phyloP scores from a whole-genome alignment of 2,329 filamentous ascomycete species.

The Colletotrichum acutatum region DNA sequence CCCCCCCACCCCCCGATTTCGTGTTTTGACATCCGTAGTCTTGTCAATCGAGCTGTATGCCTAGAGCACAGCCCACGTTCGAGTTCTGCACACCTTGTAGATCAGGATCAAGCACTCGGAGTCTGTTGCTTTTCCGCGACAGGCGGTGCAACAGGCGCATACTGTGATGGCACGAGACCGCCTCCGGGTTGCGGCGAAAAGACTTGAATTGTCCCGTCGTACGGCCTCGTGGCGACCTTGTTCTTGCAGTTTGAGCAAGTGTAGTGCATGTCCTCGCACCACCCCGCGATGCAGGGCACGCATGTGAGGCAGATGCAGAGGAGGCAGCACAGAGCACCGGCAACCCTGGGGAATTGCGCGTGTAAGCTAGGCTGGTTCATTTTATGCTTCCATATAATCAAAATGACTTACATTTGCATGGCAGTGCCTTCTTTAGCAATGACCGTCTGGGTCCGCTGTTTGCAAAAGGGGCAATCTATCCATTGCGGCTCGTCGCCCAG shows the following conservation, averaged over 20 bases:
- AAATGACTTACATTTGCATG: conserved; percentile 7
- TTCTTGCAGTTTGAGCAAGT: conserved; percentile 44
- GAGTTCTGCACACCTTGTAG: background rate
- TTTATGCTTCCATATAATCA: too few species aligned
- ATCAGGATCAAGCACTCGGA: background rate
- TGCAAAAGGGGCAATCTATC: conserved; percentile 47
- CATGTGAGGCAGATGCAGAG: conserved; percentile 46
- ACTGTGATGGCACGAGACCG: conserved; percentile 1
- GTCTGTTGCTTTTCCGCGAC: conserved; percentile 9
- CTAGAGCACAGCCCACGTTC: too few species aligned
- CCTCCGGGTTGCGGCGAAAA: conserved; percentile 35
- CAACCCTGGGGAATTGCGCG: conserved; percentile 35
- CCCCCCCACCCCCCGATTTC: background rate
- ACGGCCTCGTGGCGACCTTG: conserved; percentile 40
- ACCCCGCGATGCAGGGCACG: conserved; percentile 45
- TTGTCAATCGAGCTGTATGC: background rate
- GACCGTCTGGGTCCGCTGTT: conserved; percentile 39
- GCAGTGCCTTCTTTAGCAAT: conserved; percentile 38
- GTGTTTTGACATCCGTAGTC: background rate
- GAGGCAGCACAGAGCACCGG: conserved; percentile 44
- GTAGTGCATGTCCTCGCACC: conserved; percentile 46
- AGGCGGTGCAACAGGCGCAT: conserved; percentile 2
- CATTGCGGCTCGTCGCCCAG: conserved; percentile 40
- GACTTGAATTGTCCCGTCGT: conserved; percentile 39
- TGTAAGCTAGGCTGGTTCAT: background rate